Percentiles rank a stretch among this genome's conserved stretches.
These are phyloP conservation scores for Diaporthe ampelina DNA, from an alignment of 2,329 filamentous ascomycete genomes.

Conservation along the genomic window DNA sequence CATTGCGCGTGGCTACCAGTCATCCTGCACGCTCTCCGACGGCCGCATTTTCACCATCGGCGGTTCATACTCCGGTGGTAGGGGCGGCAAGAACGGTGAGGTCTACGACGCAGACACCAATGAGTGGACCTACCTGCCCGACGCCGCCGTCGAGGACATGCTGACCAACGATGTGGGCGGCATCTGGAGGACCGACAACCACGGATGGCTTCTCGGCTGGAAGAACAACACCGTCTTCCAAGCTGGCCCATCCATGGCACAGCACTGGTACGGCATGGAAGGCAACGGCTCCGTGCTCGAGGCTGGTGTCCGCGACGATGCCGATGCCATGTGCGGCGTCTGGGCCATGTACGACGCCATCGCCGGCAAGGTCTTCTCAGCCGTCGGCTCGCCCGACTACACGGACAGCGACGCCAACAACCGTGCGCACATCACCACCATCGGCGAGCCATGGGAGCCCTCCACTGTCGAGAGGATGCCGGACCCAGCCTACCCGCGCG, in stretches of 20 bases:
- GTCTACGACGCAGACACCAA: slow-evolving; percentile 61
- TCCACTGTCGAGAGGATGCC: slow-evolving; percentile 50
- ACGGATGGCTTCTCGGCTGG: slow-evolving; percentile 67
- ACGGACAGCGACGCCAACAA: slow-evolving; percentile 56
- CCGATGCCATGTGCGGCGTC: slow-evolving; percentile 67
- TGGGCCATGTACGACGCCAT: slow-evolving; percentile 72
- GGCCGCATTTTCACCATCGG: slow-evolving; percentile 71
- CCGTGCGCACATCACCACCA: slow-evolving; percentile 51
- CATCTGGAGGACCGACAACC: slow-evolving; percentile 63
- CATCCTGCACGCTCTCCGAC: slow-evolving; percentile 63
- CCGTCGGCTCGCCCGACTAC: slow-evolving; percentile 64
- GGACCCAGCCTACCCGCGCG: slow-evolving; percentile 54
- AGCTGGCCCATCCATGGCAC: slow-evolving; percentile 65
- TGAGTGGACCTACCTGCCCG: slow-evolving; percentile 61
- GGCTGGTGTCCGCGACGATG: slow-evolving; percentile 60
- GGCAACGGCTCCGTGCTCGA: slow-evolving; percentile 56
- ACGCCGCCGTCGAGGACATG: slow-evolving; percentile 61
- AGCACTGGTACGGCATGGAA: slow-evolving; percentile 69
- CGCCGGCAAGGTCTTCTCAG: slow-evolving; percentile 67
- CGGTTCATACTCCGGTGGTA: slow-evolving; percentile 64
- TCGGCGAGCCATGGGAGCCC: slow-evolving; percentile 11
- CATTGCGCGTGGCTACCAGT: slow-evolving; percentile 66
- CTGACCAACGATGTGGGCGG: slow-evolving; percentile 61
- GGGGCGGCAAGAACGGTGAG: slow-evolving; percentile 68
- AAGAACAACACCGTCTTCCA: slow-evolving; percentile 62